Base-by-base conservation (phyloP, 73 alveolate species). In the Paramecium tetraurelia region DNA sequence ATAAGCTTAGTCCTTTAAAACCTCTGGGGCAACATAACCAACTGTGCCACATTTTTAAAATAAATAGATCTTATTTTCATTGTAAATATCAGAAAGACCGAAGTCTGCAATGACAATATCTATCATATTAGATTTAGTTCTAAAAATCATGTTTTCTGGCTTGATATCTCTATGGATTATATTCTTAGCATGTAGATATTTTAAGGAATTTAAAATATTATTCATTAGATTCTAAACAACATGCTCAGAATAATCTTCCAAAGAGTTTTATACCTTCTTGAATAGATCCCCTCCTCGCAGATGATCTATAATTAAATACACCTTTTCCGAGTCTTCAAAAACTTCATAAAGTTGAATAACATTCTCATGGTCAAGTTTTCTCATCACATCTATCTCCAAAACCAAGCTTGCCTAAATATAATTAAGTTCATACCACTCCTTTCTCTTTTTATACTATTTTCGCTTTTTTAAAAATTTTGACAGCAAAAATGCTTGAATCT, bases 111-210 rank as follows among this genome's bases (percentile, higher is more conserved):
- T 89, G 0, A 89, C 92, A 16, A 89, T 14, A 22, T 89, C 94
- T 24, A 70, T 85, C 41, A 92, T 41, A 58, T 35, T 58, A 29
- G 53, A 72, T 33, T 48, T 59, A n/a, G 41, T 21, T 84, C 70
- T 85, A 16, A 89, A 72, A 50, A 89, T 71, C 16, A 89, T 14
- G 27, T 89, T 89, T 71, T 89, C 94, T 22, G 94, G 94, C 46
- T 89, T 89, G 1, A 89, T 6, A 48, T 89, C 94, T 89, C 94
- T 89, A 40, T 89, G 94, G n/a, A 89, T 89, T 9, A 89, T 72
- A 21, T 72, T 72, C 21, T 44, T 44, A 41, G 46, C 10, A 46
- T 89, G 90, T 8, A 69, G 31, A 40, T 89, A 84, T 27, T 21
- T 27, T 6, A 89, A 41, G 43, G 80, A 72, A 18, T 48, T 38